Conservation (phyloP, 306 rosid genomes). For the Castanea sativa region DNA sequence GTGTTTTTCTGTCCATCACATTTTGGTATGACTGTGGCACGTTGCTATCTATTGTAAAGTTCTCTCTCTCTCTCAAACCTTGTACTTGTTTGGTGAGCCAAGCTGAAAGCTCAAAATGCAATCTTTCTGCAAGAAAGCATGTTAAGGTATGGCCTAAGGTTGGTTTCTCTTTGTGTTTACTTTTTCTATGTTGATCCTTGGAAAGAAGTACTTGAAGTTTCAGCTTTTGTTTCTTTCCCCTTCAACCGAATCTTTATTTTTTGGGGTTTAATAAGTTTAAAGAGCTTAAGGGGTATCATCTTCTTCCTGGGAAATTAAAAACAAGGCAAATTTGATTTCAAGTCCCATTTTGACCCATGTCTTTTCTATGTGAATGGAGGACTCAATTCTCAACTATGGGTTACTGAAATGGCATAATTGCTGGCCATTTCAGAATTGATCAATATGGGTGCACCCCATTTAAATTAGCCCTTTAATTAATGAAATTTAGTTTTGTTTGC, state of each 20-base stretch:
- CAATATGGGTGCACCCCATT: not conserved
- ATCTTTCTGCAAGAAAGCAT: slow-evolving; percentile 27
- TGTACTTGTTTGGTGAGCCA: not conserved
- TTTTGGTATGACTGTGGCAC: not conserved
- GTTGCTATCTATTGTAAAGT: not conserved
- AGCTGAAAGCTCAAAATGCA: slow-evolving; percentile 12
- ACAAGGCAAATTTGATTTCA: not conserved
- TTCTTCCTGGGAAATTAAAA: not conserved
- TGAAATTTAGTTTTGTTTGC: slow-evolving; percentile 16
- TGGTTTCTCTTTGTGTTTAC: slow-evolving; percentile 8
- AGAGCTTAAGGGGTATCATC: not conserved
- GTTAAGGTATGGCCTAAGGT: slow-evolving; percentile 40
- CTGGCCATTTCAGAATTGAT: not conserved
- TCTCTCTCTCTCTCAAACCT: not conserved
- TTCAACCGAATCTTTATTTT: not conserved
- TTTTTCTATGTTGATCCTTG: not conserved
- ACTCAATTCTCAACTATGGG: not conserved
- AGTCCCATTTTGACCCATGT: not conserved
- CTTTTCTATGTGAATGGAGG: not conserved
- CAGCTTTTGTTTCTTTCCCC: not conserved
- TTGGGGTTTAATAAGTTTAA: not conserved
- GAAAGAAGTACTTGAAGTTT: not conserved
- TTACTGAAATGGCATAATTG: not conserved
- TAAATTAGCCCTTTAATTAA: slow-evolving; percentile 5
- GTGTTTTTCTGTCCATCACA: not conserved